Percentiles rank a stretch among this genome's conserved stretches.
These are phyloP conservation scores for Luffa acutangula DNA, from an alignment of 306 rosid genomes.

Conservation along the genomic window DNA sequence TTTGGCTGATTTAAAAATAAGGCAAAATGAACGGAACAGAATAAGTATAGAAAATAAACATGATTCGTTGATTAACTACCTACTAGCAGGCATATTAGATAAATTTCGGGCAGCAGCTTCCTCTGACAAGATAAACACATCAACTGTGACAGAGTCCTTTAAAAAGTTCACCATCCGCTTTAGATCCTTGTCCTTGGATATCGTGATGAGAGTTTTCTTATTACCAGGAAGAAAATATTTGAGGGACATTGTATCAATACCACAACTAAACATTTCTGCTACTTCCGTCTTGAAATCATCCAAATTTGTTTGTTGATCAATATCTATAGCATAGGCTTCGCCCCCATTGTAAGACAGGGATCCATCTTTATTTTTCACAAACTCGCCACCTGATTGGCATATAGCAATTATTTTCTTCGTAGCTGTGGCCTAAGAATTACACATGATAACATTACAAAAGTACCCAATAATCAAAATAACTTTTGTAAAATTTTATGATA, in stretches of 20 bases:
- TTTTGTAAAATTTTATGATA: background rate
- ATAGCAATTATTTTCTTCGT: constrained; percentile 75
- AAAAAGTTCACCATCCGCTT: constrained; percentile 83
- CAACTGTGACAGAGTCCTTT: constrained; percentile 58
- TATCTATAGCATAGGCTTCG: constrained; percentile 80
- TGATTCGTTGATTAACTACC: constrained; percentile 42
- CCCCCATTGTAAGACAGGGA: constrained; percentile 70
- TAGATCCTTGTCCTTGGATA: constrained; percentile 90
- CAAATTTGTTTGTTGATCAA: constrained; percentile 55
- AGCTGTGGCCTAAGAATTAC: constrained; percentile 41
- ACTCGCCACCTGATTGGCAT: constrained; percentile 88
- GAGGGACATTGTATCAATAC: constrained; percentile 42
- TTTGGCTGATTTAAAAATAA: background rate
- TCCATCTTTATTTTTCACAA: constrained; percentile 68
- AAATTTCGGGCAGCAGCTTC: constrained; percentile 55
- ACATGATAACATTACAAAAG: background rate
- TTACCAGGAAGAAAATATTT: constrained; percentile 93
- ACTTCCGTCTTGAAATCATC: constrained; percentile 69
- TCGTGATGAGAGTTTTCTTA: constrained; percentile 76
- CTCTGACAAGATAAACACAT: constrained; percentile 58
- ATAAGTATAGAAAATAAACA: constrained; percentile 9
- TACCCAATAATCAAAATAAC: background rate
- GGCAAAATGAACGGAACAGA: background rate
- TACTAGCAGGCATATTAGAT: constrained; percentile 80
- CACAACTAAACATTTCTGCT: constrained; percentile 64